These are phyloP conservation scores for Sicyos edulis DNA, from an alignment of 306 rosid species.

Conservation along the genomic window DNA sequence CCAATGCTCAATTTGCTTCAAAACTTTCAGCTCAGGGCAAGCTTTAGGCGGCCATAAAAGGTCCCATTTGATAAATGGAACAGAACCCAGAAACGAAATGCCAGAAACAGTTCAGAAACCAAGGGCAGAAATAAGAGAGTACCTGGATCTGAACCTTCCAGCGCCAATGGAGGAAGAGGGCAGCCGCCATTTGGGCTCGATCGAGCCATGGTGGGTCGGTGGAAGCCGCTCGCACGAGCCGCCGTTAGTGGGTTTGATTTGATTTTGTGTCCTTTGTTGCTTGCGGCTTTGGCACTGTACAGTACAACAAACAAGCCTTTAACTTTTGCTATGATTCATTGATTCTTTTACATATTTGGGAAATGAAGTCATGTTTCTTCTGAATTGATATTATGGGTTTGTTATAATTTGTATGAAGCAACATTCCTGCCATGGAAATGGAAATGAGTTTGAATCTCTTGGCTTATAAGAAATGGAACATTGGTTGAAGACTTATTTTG, in stretches of 20 bases:
- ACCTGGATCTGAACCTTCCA: constrained; percentile 93
- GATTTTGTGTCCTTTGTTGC: constrained; percentile 25
- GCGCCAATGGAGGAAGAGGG: constrained; percentile 57
- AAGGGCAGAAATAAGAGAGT: constrained; percentile 49
- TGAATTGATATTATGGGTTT: not conserved
- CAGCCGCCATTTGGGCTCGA: constrained; percentile 33
- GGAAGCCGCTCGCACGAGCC: constrained; percentile 41
- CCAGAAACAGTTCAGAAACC: constrained; percentile 34
- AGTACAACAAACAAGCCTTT: not conserved
- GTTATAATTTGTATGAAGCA: not conserved
- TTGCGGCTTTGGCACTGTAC: constrained; percentile 30
- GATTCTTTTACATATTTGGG: constrained; percentile 48
- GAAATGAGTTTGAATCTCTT: too few relatives aligned
- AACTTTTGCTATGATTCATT: constrained; percentile 31
- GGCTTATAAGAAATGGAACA: too few relatives aligned
- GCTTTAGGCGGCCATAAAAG: constrained; percentile 97
- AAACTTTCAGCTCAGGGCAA: constrained; percentile 71
- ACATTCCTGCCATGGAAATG: not conserved
- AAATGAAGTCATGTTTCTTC: not conserved
- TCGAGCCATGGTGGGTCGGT: constrained; percentile 55
- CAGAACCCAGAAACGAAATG: constrained; percentile 34
- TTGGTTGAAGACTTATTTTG: too few relatives aligned
- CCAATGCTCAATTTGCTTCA: constrained; percentile 68
- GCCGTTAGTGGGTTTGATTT: constrained; percentile 37
- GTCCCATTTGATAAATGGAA: constrained; percentile 48